Evolutionary conservation across 805 yeast genomes (phyloP), one percentile per base, ranked within the genome.

Genomic region (Candida ortonii): DNA sequence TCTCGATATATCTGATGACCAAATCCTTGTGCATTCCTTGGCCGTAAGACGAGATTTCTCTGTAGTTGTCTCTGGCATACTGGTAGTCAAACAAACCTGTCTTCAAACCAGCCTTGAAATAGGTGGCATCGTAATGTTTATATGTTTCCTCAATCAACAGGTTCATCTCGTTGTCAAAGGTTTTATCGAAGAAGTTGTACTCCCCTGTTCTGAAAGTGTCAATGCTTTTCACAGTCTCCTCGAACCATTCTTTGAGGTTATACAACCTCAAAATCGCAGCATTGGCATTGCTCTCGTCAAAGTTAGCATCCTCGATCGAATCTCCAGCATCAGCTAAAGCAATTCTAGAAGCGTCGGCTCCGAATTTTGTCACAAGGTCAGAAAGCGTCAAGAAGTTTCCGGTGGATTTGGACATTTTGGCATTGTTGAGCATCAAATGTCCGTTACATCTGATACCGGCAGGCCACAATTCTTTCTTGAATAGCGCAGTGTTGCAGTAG

Each of bases 281-380:
- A 56, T 93, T 93, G 36, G 98, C 98, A 56, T 81, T 89, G 41
- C 87, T 68, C 67, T 93, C 98, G 55, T 93, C 98, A 57, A 93
- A 85, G 70, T 93, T 93, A 34, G 98, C 98, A 64, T 93, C 98
- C 67, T 93, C 98, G 49, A 88, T 78, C 26, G 93, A 71, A 61
- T 93, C 98, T 70, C 98, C 98, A 33, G 97, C 96, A 69, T 93
- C 98, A 28, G 97, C 98, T 47, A 93, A 70, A 5, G 98, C 97
- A 61, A 93, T 85, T 72, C 98, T 84, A 8, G 96, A 71, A 25
- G 97, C 97, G 63, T 93, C 98, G 33, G 97, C 95, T 62, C 98
- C 98, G 50, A 80, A 93, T 65, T 93, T 93, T 52, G 78, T 72
- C 41, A 81, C 80, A 59, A 84, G 75, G 62, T 93, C 87, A 52